Percentiles rank a stretch among this genome's conserved stretches.
phyloP scores from a whole-genome alignment of 805 yeast species.

The Saccharomycopsis synnaedendra region DNA sequence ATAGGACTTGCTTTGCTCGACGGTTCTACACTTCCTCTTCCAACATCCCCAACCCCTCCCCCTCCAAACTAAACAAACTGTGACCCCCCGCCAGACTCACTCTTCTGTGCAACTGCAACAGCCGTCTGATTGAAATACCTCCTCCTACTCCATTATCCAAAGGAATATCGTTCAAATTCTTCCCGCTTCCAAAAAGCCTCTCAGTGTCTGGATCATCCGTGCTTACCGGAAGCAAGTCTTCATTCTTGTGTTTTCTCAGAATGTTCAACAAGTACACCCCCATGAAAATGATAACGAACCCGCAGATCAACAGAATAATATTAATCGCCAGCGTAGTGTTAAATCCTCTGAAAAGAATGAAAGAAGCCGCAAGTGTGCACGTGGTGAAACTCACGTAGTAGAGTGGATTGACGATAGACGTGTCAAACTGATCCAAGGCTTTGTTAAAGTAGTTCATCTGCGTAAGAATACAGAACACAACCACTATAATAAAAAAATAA shows the following conservation, averaged over 20 bases:
- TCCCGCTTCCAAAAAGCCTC: conserved; percentile 21
- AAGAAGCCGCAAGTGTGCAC: conserved; percentile 75
- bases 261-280: conserved; percentile 80
- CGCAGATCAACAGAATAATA: conserved; percentile 70
- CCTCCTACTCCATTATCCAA: conserved; percentile 79
- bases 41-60: conserved; percentile 23
- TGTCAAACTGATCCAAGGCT: conserved; percentile 87
- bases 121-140: conserved; percentile 21
- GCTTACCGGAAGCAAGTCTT: conserved; percentile 22
- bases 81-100: conserved; percentile 9
- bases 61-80: conserved; percentile 12
- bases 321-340: conserved; percentile 74
- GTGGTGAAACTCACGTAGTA: conserved; percentile 90
- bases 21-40: conserved; percentile 20
- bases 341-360: conserved; percentile 77
- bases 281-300: conserved; percentile 75
- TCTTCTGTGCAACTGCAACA: conserved; percentile 15
- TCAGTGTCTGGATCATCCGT: conserved; percentile 2
- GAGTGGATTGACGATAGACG: conserved; percentile 83
- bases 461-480: conserved; percentile 69
- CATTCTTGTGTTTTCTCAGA: conserved; percentile 52
- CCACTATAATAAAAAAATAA: conserved; percentile 68
- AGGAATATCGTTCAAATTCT: conserved; percentile 60
- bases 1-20: neutral
- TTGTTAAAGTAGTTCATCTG: conserved; percentile 93